Evolutionary conservation across 2,329 filamentous ascomycete species (phyloP), one percentile per base, ranked within the genome.

Genomic region (Fusarium devonianum): DNA sequence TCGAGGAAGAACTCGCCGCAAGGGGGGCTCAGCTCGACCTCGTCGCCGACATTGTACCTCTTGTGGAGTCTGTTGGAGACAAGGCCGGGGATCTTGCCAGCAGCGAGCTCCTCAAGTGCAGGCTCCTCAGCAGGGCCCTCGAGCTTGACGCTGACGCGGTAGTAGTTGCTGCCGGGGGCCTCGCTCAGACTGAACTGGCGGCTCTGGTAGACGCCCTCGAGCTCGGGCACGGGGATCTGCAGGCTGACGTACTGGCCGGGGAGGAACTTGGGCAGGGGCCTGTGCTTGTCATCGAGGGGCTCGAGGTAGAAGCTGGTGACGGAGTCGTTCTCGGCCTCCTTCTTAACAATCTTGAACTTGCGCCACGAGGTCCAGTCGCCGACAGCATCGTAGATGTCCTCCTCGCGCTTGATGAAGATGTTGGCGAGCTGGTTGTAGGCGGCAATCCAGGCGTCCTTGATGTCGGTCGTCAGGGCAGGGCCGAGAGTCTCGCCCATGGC

Each of bases 161-260:
- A 90, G 70, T 84, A 80, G 12, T 75, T 74, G 7, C 78, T 78
- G 36, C 78, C 75, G 4, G 78, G 76, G 3, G 73, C 77, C 61
- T 89, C 84, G 64, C 83, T 88, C 46, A 93, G 76, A 35, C 85
- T 89, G 75, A 91, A 93, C 74, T 93, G 89, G 45, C 89, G 75
- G 48, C 84, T 83, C 70, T 93, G 90, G 49, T 78, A 72, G 59
- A 86, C 78, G n/a, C 81, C 80, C 12, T 60, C 63, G 16, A 88
- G 76, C 36, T 78, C 75, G 1, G 85, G 82, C 1, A 91, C 78
- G 34, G 79, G 74, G 1, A 88, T 69, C 58, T 82, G 82, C 41
- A 92, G 70, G 30, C 83, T 87, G 65, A 91, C 79, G 66, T 91
- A 92, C 71, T 92, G 88, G 25, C 89, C 89, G 0, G 89, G 87